Percentiles rank a stretch among this genome's conserved stretches.
Conservation (phyloP, 345 rosid species). For the Dipteronia sinensis region DNA sequence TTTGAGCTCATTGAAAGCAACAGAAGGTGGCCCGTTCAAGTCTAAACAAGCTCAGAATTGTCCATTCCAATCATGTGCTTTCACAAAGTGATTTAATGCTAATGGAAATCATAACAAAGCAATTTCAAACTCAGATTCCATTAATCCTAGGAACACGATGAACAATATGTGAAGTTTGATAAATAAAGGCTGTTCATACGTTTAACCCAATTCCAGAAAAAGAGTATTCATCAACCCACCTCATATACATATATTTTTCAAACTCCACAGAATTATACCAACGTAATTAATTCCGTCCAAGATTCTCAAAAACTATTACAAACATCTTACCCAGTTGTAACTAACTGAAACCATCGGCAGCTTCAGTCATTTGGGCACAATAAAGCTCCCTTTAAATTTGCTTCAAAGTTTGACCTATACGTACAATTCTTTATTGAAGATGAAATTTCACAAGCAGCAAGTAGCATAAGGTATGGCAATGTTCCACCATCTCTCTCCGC, state of each 20-base stretch:
- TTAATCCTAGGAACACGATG: neutral
- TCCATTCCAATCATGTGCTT: too few relatives aligned
- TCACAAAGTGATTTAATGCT: too few relatives aligned
- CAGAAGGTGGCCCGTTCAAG: too few relatives aligned
- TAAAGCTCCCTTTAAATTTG: neutral
- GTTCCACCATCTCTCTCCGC: neutral
- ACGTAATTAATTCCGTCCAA: neutral
- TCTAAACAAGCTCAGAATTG: too few relatives aligned
- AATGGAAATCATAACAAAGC: too few relatives aligned
- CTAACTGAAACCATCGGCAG: neutral
- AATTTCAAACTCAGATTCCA: neutral
- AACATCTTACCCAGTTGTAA: neutral
- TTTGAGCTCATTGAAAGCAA: too few relatives aligned
- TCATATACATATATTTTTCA: neutral
- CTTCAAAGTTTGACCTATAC: neutral
- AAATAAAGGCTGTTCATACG: neutral
- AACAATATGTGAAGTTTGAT: neutral
- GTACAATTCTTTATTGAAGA: neutral
- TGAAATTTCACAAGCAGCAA: conserved; percentile 3
- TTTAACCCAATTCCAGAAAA: neutral
- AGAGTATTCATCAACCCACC: neutral
- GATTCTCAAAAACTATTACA: neutral
- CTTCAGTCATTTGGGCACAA: neutral
- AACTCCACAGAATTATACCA: neutral
- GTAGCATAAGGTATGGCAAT: neutral